Evolutionary conservation across 2,329 filamentous ascomycete genomes (phyloP), one percentile per base, ranked within the genome.

Genomic region (Colletotrichum lupini): DNA sequence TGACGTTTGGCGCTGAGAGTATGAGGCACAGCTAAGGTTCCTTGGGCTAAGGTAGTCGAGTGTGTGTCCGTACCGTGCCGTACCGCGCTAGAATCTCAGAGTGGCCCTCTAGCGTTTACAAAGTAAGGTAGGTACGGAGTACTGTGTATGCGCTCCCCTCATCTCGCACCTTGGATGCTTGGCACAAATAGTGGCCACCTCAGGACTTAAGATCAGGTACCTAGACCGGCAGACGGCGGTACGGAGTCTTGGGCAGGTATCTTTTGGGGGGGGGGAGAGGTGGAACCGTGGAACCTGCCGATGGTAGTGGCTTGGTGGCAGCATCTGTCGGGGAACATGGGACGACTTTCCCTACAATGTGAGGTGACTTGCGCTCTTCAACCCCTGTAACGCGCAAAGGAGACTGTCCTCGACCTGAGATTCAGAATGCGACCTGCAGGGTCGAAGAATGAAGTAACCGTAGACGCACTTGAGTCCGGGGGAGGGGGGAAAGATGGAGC

Each of bases 281-380:
- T n/a, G 60, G 35, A 28, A 49, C 37, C 37, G 49, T 72, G 69
- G 59, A 64, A 46, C 55, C 55, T 65, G 60, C 55, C 67, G 55
- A 70, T 56, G 70, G 52, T 55, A 60, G 55, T 65, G 65, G 66
- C 58, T 53, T 73, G 55, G 67, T 69, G 32, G 61, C 30, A 64
- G 60, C 42, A 52, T 32, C 37, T 60, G 55, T 70, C 60, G 53
- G 46, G 55, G 42, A 57, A 73, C 70, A 73, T 73, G 70, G 67
- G 70, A 73, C 60, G 67, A 70, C 60, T 65, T 70, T 65, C 55
- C 60, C 60, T 69, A 52, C 42, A 53, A 60, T 8, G 6, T 53
- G 9, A 9, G 28, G 52, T 52, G 52, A 63, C 61, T 28, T 24
- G 26, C 11, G 6, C 19, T 35, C 19, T 49, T 22, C 42, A 4